Conservation (phyloP, 495 filamentous ascomycete species). For the Aspergillus ellipticus region DNA sequence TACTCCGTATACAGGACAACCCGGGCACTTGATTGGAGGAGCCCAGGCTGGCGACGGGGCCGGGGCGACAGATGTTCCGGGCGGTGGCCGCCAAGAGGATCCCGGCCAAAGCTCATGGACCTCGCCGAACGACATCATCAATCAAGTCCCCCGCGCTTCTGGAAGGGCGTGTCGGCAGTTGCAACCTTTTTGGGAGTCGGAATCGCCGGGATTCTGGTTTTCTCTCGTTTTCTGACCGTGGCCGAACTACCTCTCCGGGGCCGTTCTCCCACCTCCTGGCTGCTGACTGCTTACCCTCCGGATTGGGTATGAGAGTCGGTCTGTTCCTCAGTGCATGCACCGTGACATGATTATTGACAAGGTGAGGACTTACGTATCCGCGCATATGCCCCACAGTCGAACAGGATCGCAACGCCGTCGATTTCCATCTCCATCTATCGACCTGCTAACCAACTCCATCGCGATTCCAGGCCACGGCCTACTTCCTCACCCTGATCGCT, state of each 20-base stretch:
- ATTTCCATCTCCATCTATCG: background rate
- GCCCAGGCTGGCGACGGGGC: too few species aligned
- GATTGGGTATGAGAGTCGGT: conserved; percentile 15
- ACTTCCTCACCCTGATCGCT: conserved; percentile 12
- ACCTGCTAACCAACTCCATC: background rate
- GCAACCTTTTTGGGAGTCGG: background rate
- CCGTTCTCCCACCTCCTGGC: background rate
- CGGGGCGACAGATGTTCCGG: conserved; percentile 19
- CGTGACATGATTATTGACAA: conserved; percentile 17
- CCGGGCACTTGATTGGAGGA: too few species aligned
- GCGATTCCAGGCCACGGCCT: conserved; percentile 11
- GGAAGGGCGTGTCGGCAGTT: background rate
- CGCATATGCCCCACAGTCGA: conserved; percentile 1
- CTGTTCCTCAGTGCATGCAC: conserved; percentile 10
- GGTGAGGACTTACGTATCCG: conserved; percentile 12
- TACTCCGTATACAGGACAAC: too few species aligned
- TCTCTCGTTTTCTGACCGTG: background rate
- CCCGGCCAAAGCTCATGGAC: conserved; percentile 26
- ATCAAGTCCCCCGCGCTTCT: background rate
- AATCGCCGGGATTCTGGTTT: background rate
- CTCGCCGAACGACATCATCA: conserved; percentile 5
- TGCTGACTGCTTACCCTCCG: conserved; percentile 9
- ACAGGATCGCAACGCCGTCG: background rate
- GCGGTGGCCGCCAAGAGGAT: conserved; percentile 26
- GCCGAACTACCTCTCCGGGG: background rate